phyloP scores from a whole-genome alignment of 805 yeast genomes.

The Yamadazyma paraphyllophila region DNA sequence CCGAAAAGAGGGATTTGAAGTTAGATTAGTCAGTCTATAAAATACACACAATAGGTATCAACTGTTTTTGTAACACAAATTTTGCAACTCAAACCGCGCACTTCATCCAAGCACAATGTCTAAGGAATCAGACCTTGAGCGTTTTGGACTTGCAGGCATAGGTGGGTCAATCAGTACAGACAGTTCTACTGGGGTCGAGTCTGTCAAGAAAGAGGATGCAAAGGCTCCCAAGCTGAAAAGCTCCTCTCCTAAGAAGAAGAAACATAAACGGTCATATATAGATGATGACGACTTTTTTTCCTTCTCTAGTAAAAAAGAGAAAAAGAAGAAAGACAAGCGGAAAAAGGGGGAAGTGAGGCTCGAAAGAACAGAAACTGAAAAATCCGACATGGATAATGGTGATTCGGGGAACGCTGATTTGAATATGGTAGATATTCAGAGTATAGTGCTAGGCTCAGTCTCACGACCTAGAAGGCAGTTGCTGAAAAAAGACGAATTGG shows the following conservation, averaged over 20 bases:
- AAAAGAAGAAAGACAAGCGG: constrained; percentile 12
- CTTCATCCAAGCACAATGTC: background rate
- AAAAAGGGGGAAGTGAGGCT: constrained; percentile 2
- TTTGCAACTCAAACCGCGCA: background rate
- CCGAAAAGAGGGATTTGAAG: background rate
- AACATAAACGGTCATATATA: constrained; percentile 7
- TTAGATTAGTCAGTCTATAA: background rate
- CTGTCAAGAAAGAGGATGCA: background rate
- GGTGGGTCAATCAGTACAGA: background rate
- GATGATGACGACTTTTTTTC: constrained; percentile 35
- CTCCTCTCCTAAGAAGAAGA: constrained; percentile 1
- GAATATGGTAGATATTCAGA: background rate
- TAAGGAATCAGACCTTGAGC: background rate
- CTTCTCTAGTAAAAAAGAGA: constrained; percentile 10
- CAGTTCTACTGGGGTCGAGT: background rate
- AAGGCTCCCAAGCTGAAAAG: background rate
- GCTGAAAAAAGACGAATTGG: no score
- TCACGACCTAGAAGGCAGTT: no score
- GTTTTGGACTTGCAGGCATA: background rate
- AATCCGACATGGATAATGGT: background rate
- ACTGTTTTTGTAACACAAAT: background rate
- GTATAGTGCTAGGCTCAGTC: background rate
- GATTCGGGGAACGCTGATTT: background rate
- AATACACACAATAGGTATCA: background rate
- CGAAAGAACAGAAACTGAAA: constrained; percentile 3